Base-by-base conservation (phyloP, 2,329 filamentous ascomycete genomes). In the Macrophomina phaseolina region DNA sequence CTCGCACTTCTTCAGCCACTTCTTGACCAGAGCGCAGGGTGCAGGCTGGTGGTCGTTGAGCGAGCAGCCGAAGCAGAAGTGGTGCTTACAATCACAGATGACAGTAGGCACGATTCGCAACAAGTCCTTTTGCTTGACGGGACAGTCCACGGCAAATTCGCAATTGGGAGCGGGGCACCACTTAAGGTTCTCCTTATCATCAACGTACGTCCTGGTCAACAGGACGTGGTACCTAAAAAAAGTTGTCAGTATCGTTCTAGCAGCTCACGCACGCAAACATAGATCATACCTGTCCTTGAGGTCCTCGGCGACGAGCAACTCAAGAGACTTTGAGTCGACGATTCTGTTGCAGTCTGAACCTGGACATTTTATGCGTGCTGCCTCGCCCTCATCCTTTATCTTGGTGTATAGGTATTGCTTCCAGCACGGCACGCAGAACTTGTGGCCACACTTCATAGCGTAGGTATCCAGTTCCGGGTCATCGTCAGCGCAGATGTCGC, bases 81-180 rank as follows among this genome's bases (percentile, higher is more conserved):
- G 87, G 75, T 94, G 90, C 40, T 91, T 89, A 79, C 95, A 97
- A 3, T 85, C 83, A 77, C 95, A 99, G 68, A 89, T 86, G 4
- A 99, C 95, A 0, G 94, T 97, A 0, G 95, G 95, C 0, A 99
- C 95, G 32, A 97, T 87, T 71, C 87, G 90, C 71, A 89, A 86
- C 23, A 99, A 84, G 67, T 97, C 93, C 75, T 93, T 93, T 81
- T 91, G 90, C 81, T 97, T 97, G 67, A 98, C 86, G 0, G 83
- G 83, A 73, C 95, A 99, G 75, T 98, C 92, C 55, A 99, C 83
- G 12, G 94, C 95, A 74, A 95, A 98, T 73, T 91, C 88, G 79
- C 95, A 99, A 78, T 99, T 94, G n/a, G 95, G 95, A 1, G 94
- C 94, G 0, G 95, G 95, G 77, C 95, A 99, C 95, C 95, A 99